Evolutionary conservation across 2,329 filamentous ascomycete genomes (phyloP).

Genomic region (Nemania abortiva): DNA sequence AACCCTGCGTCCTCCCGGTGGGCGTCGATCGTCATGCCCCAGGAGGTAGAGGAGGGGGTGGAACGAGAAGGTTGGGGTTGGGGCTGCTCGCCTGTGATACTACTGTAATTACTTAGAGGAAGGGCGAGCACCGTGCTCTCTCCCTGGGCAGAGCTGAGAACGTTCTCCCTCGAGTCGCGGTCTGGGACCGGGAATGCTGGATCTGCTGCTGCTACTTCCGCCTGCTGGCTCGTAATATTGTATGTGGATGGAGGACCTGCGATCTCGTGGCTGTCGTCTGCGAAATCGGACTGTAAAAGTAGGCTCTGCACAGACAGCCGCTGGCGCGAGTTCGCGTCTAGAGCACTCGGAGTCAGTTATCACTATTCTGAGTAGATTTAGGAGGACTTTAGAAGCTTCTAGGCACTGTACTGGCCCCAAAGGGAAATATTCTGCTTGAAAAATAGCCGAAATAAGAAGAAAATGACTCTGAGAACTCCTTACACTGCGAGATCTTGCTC

Average conservation of each 20-base stretch:
- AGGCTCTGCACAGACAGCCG: slow-evolving; percentile 57
- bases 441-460: too few species aligned
- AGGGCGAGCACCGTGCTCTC: neutral
- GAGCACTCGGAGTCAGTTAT: too few species aligned
- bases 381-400: too few species aligned
- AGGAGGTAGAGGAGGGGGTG: slow-evolving; percentile 19
- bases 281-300: slow-evolving; percentile 55
- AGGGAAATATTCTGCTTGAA: too few species aligned
- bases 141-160: too few species aligned
- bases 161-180: too few species aligned
- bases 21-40: slow-evolving; percentile 40
- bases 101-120: neutral
- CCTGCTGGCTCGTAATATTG: neutral
- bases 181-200: neutral
- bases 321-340: slow-evolving; percentile 51
- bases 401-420: too few species aligned
- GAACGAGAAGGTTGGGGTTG: neutral
- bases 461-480: too few species aligned
- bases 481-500: slow-evolving; percentile 47
- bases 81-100: too few species aligned
- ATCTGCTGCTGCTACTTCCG: too few species aligned
- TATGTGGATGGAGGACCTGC: slow-evolving; percentile 14
- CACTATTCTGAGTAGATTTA: too few species aligned
- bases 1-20: slow-evolving; percentile 45
- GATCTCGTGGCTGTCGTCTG: slow-evolving; percentile 55